Percentiles rank a stretch among this genome's conserved stretches.
Evolutionary conservation across 345 rosid species (phyloP).

Genomic region (Citrus inodora): DNA sequence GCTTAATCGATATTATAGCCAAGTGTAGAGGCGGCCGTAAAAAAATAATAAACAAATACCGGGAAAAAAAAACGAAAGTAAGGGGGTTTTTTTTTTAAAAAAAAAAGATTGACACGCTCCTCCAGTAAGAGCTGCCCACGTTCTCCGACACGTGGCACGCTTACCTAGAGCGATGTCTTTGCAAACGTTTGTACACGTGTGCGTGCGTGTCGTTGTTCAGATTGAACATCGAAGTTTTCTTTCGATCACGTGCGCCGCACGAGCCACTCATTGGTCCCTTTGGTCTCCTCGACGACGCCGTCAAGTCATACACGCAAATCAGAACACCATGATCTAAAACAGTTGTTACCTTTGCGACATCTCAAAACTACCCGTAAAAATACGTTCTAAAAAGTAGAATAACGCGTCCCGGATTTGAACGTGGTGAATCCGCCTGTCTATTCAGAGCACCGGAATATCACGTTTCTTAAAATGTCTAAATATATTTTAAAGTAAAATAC

Average conservation of each 20-base stretch:
- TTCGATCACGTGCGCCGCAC: slow-evolving; percentile 37
- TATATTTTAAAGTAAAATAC: not conserved
- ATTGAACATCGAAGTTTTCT: not conserved
- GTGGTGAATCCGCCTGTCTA: not conserved
- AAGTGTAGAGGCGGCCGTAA: slow-evolving; percentile 17
- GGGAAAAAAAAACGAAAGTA: not conserved
- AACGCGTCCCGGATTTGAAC: not conserved
- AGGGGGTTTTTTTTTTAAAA: not conserved
- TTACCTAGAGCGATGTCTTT: slow-evolving; percentile 32
- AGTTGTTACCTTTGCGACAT: not conserved
- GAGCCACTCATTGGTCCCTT: slow-evolving; percentile 4
- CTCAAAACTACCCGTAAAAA: not conserved
- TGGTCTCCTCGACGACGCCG: slow-evolving; percentile 30
- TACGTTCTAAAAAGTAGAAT: not conserved
- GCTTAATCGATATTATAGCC: not conserved
- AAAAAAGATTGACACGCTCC: not conserved
- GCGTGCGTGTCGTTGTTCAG: slow-evolving; percentile 19
- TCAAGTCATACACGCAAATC: slow-evolving; percentile 18
- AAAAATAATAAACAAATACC: not conserved
- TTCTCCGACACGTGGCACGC: slow-evolving; percentile 50
- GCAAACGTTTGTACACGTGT: slow-evolving; percentile 32
- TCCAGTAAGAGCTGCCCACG: slow-evolving; percentile 39
- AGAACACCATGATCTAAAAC: slow-evolving; percentile 9
- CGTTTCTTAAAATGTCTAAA: slow-evolving; percentile 1
- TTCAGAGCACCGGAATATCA: not conserved